These are phyloP conservation scores for Pichia sp. DNA, from an alignment of 1,139 yeast genomes.

Conservation along the genomic window DNA sequence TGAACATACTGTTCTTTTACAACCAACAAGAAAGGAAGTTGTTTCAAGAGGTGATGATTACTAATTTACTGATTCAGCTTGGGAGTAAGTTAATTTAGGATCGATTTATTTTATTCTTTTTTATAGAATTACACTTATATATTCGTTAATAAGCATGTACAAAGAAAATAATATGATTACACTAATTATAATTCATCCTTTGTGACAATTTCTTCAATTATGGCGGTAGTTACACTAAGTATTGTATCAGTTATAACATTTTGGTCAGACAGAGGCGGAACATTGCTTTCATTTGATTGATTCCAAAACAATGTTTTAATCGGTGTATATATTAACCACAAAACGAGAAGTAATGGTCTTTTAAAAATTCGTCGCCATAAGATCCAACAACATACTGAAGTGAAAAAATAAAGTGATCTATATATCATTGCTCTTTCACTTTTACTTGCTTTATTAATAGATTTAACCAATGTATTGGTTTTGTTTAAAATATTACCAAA, in stretches of 20 bases:
- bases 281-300: not conserved
- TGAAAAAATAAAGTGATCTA: constrained; percentile 51
- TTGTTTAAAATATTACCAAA: constrained; percentile 50
- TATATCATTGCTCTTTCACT: constrained; percentile 57
- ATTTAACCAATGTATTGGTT: constrained; percentile 51
- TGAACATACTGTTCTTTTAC: constrained; percentile 88
- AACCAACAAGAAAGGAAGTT: constrained; percentile 89
- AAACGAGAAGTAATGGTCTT: constrained; percentile 46
- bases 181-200: constrained; percentile 14
- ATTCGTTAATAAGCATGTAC: not conserved
- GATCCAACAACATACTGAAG: constrained; percentile 54
- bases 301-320: constrained; percentile 35
- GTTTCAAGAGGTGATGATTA: constrained; percentile 94
- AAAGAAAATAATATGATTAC: not conserved
- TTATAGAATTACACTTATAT: not conserved
- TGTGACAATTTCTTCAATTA: not conserved
- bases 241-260: not conserved
- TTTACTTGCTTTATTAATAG: constrained; percentile 63
- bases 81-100: too few species aligned
- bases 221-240: not conserved
- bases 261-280: not conserved
- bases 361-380: constrained; percentile 57
- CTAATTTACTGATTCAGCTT: constrained; percentile 27
- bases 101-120: too few species aligned
- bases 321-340: constrained; percentile 54